A percentile compares a stretch with the other conserved stretches of the same genome.
Conservation (phyloP, 139 green algal genomes). For the Coccomyxa sp. region DNA sequence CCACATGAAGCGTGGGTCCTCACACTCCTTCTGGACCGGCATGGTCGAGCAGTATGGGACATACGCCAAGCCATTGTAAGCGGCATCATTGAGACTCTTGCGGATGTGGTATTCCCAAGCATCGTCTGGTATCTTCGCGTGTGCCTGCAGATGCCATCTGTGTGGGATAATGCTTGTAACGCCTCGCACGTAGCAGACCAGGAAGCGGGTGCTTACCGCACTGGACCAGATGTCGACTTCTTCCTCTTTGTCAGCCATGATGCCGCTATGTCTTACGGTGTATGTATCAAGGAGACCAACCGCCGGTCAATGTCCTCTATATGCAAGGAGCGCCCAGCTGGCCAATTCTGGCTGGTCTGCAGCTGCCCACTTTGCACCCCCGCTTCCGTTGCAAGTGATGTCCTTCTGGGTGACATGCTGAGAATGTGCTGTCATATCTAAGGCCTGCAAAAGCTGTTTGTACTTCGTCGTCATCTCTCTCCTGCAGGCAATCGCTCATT, state of each 20-base stretch:
- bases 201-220: slow-evolving; percentile 21
- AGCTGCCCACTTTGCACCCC: too few species aligned
- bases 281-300: too few species aligned
- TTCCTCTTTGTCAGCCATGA: background rate
- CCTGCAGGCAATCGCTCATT: too few species aligned
- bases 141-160: slow-evolving; percentile 17
- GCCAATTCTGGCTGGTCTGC: too few species aligned
- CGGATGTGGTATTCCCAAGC: slow-evolving; percentile 72
- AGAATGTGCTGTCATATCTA: too few species aligned
- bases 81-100: slow-evolving; percentile 63
- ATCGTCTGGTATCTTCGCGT: slow-evolving; percentile 49
- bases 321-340: too few species aligned
- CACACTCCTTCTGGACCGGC: slow-evolving; percentile 47
- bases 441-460: too few species aligned
- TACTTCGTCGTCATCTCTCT: too few species aligned
- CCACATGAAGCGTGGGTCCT: slow-evolving; percentile 60
- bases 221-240: slow-evolving; percentile 35
- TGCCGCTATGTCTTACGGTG: background rate
- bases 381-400: too few species aligned
- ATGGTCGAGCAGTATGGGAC: slow-evolving; percentile 67
- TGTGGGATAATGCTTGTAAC: background rate
- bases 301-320: too few species aligned
- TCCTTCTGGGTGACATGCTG: too few species aligned
- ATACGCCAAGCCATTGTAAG: slow-evolving; percentile 62
- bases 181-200: background rate